A percentile compares a stretch with the other conserved stretches of the same genome.
Conservation (phyloP, 805 yeast species). For the Metschnikowia cubensis region DNA sequence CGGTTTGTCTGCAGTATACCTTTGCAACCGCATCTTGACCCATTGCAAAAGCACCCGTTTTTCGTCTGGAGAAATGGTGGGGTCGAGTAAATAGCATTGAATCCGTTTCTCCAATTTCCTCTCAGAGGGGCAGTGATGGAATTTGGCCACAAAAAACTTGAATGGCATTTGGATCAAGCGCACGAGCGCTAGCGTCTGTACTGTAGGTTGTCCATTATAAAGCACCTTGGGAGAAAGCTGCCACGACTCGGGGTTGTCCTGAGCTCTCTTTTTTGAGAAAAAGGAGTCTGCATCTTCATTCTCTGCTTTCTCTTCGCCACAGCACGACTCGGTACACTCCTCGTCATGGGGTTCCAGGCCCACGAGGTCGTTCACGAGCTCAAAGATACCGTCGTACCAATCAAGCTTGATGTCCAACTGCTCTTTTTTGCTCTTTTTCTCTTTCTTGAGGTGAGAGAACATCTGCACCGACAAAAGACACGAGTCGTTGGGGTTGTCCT, state of each 20-base stretch:
- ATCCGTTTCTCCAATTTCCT: slow-evolving; percentile 21
- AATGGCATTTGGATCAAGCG: slow-evolving; percentile 25
- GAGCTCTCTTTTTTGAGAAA: not conserved
- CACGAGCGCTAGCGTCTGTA: slow-evolving; percentile 28
- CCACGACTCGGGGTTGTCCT: slow-evolving; percentile 39
- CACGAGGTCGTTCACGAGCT: slow-evolving; percentile 26
- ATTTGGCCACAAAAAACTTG: slow-evolving; percentile 23
- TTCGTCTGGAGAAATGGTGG: slow-evolving; percentile 8
- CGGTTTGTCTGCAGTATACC: slow-evolving; percentile 15
- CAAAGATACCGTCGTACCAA: slow-evolving; percentile 48
- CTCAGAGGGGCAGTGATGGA: slow-evolving; percentile 20
- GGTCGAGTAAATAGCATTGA: slow-evolving; percentile 17
- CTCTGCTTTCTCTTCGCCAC: slow-evolving; percentile 14
- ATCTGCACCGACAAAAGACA: slow-evolving; percentile 56
- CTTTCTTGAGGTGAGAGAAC: slow-evolving; percentile 26
- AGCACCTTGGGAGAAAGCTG: slow-evolving; percentile 38
- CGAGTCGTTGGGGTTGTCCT: slow-evolving; percentile 43
- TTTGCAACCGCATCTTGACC: slow-evolving; percentile 24
- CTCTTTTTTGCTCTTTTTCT: slow-evolving; percentile 23
- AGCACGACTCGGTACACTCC: slow-evolving; percentile 15
- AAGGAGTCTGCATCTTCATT: slow-evolving; percentile 19
- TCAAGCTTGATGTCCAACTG: slow-evolving; percentile 36
- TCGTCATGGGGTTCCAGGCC: slow-evolving; percentile 17
- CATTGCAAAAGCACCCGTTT: slow-evolving; percentile 20
- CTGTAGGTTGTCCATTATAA: slow-evolving; percentile 42